phyloP scores from a whole-genome alignment of 225 moss, liverwort and hornwort genomes.

The Climacium dendroides region DNA sequence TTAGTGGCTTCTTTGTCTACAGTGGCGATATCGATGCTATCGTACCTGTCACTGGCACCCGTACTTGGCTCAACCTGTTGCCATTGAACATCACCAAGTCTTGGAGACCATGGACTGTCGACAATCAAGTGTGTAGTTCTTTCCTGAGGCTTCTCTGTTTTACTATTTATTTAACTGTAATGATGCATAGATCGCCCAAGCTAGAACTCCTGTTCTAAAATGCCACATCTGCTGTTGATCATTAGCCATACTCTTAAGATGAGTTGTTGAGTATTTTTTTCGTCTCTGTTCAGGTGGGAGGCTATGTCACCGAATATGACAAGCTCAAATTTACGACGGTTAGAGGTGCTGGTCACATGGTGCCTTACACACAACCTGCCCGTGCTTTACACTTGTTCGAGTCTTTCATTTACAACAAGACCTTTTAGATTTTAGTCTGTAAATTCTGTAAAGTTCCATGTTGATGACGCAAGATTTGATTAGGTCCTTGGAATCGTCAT shows the following conservation, averaged over 20 bases:
- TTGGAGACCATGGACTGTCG: conserved; percentile 69
- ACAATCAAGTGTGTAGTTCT: conserved; percentile 41
- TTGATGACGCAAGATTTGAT: not conserved
- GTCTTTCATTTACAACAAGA: conserved; percentile 54
- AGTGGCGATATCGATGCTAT: conserved; percentile 97
- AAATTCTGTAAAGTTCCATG: not conserved
- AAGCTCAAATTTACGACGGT: conserved; percentile 85
- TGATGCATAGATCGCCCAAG: not conserved
- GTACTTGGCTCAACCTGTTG: conserved; percentile 63
- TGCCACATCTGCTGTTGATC: not conserved
- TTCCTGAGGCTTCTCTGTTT: not conserved
- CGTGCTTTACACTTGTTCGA: conserved; percentile 72
- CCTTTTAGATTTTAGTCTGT: conserved; percentile 13
- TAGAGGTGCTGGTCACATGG: conserved; percentile 93
- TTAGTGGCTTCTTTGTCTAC: not conserved
- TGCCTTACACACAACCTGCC: conserved; percentile 88
- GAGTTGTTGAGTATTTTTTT: not conserved
- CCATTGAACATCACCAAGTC: conserved; percentile 38
- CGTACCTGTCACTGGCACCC: conserved; percentile 88
- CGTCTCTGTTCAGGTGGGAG: conserved; percentile 59
- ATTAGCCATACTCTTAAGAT: not conserved
- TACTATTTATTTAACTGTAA: not conserved
- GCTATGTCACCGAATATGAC: conserved; percentile 82
- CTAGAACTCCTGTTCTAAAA: not conserved
- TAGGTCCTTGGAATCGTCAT: not conserved